Base-by-base conservation (phyloP, 805 yeast genomes). In the Candida cerambycidarum region DNA sequence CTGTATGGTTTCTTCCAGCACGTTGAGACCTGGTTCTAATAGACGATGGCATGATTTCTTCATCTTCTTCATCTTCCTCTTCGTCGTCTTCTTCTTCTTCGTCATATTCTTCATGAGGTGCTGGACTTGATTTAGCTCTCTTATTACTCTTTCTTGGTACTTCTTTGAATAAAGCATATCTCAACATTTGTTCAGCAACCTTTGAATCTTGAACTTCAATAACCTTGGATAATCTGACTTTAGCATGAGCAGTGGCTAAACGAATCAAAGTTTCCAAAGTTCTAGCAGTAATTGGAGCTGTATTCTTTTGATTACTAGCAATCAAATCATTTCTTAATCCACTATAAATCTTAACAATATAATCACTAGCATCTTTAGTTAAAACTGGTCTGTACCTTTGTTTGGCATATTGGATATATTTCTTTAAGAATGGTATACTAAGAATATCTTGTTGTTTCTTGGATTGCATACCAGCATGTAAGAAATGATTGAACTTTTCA, bases 231-330 rank as follows among this genome's bases (percentile, higher is more conserved):
- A 93, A 71, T 53, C 98, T 77, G n/a, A 92, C 87, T 62, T 93
- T 92, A 9, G 98, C 98, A 64, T 93, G 98, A 0, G 99, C 98
- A 1, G 97, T 87, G 0, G 97, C 75, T 46, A 92, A 71, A 73
- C 99, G 95, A 62, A 92, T 92, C 51, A 92, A 73, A 0, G 99
- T 92, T 65, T 92, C 99, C 53, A 92, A 73, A 4, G 98, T 93
- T 81, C 99, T 86, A n/a, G 98, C 96, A 1, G 99, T 92, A 52
- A 92, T 87, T 28, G 99, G 98, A 1, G 96, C 84, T 0, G 97
- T 90, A 57, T 82, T 77, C 41, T 85, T 78, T 52, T 82, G 85
- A 56, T 82, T 84, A 46, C 65, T 71, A 30, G 74, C 76, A 41
- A 74, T 67, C 42, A 75, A 76, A 50, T 84, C 86, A 61, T 89